A percentile compares a stretch with the other conserved stretches of the same genome.
Evolutionary conservation across 306 rosid species (phyloP).

Genomic region (Senna tora): DNA sequence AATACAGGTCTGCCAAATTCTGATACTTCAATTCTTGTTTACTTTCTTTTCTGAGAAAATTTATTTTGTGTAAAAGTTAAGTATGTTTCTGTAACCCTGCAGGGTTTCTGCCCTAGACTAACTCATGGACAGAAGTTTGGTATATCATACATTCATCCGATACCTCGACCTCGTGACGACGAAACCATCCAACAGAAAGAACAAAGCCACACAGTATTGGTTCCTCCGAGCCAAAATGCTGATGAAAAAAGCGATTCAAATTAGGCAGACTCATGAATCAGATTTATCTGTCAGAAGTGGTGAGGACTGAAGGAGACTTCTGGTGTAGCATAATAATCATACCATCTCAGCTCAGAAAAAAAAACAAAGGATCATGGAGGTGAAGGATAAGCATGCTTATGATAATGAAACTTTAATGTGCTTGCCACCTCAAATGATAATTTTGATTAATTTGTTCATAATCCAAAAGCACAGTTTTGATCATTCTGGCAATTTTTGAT

Average conservation of each 20-base stretch:
- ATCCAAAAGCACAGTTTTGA: conserved; percentile 42
- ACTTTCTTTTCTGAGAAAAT: not conserved
- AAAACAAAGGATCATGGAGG: conserved; percentile 24
- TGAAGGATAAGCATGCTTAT: conserved; percentile 18
- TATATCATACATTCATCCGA: conserved; percentile 50
- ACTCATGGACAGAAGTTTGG: conserved; percentile 78
- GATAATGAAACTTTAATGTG: conserved; percentile 36
- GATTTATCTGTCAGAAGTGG: conserved; percentile 34
- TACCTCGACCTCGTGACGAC: conserved; percentile 42
- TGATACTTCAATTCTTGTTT: not conserved
- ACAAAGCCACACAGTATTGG: conserved; percentile 51
- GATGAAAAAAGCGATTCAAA: conserved; percentile 38
- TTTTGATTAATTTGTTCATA: conserved; percentile 39
- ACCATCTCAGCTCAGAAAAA: conserved; percentile 29
- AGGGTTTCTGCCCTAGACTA: conserved; percentile 92
- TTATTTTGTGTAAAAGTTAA: not conserved
- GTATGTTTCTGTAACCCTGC: conserved; percentile 41
- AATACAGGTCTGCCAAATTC: too few relatives aligned
- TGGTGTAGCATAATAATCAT: conserved; percentile 17
- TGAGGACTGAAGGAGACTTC: conserved; percentile 30
- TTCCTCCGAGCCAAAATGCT: conserved; percentile 51
- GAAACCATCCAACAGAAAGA: conserved; percentile 48
- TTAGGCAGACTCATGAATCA: conserved; percentile 37
- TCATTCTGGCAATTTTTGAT: conserved; percentile 42
- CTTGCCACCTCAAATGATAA: conserved; percentile 33